phyloP scores from a whole-genome alignment of 169 alveolate genomes.

The Amoebophrya sp. region DNA sequence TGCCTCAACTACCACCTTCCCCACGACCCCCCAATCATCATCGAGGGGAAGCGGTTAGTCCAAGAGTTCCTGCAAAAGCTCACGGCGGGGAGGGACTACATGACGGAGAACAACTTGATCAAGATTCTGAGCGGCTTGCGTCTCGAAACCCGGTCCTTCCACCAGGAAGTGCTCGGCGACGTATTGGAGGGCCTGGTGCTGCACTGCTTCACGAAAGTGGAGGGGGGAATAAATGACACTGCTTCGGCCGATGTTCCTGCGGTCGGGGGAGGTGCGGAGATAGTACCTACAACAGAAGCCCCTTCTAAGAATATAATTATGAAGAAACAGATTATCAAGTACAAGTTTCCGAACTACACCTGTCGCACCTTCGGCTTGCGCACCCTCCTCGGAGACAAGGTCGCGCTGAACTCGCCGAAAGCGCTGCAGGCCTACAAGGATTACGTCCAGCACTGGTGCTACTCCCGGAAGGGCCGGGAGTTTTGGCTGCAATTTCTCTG shows the following conservation, averaged over 20 bases:
- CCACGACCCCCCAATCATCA: background rate
- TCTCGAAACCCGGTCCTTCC: background rate
- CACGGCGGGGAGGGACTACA: background rate
- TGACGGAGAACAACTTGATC: background rate
- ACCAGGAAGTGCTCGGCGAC: background rate
- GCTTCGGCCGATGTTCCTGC: background rate
- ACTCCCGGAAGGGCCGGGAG: background rate
- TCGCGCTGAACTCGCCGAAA: background rate
- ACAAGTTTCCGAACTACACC: conserved; percentile 23
- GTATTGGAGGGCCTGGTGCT: conserved; percentile 5
- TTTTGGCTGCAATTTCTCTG: background rate
- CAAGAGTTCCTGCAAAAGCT: background rate
- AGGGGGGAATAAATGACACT: too few species aligned
- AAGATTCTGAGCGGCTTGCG: background rate
- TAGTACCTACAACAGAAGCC: too few species aligned
- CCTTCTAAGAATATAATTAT: background rate
- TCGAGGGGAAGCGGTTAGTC: background rate
- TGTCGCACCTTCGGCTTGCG: conserved; percentile 22
- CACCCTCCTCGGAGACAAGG: background rate
- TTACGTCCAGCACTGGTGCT: background rate
- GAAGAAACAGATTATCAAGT: background rate
- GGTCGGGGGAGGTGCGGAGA: background rate
- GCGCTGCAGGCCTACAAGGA: background rate
- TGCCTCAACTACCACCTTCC: background rate
- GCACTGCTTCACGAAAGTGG: background rate